Conservation (phyloP, 345 rosid genomes). For the Stellera chamaejasme region DNA sequence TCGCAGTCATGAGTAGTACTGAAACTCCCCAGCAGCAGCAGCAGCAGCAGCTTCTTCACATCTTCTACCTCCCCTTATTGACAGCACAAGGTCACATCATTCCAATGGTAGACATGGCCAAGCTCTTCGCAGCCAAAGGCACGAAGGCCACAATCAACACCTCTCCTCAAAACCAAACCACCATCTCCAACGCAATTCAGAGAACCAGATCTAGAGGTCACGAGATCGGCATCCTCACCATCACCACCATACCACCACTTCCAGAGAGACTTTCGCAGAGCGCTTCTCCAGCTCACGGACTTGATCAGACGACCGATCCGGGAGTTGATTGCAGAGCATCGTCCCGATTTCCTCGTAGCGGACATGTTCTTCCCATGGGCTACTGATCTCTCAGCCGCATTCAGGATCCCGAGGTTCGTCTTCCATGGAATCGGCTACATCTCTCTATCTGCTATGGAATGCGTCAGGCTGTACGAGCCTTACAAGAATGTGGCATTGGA, state of each 20-base stretch:
- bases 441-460: constrained; percentile 12
- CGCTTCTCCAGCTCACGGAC: constrained; percentile 6
- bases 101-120: constrained; percentile 32
- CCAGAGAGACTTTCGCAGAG: constrained; percentile 1
- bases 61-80: constrained; percentile 30
- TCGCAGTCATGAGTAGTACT: background rate
- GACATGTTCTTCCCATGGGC: constrained; percentile 32
- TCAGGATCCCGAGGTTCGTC: constrained; percentile 26
- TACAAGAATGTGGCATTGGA: constrained; percentile 17
- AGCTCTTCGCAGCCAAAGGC: constrained; percentile 22
- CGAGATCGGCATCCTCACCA: constrained; percentile 10
- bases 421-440: constrained; percentile 28
- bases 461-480: constrained; percentile 15
- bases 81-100: constrained; percentile 23
- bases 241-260: constrained; percentile 2
- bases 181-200: constrained; percentile 14
- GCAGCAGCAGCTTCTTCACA: constrained; percentile 6
- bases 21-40: constrained; percentile 1
- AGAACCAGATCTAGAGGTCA: constrained; percentile 11
- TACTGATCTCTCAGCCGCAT: constrained; percentile 24
- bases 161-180: constrained; percentile 18
- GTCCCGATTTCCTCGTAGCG: constrained; percentile 30
- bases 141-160: constrained; percentile 23
- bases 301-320: constrained; percentile 16
- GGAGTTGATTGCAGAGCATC: constrained; percentile 5